Percentiles rank a stretch among this genome's conserved stretches.
phyloP scores from a whole-genome alignment of 2,329 filamentous ascomycete species.

The Ophiostoma novo-ulmi region DNA sequence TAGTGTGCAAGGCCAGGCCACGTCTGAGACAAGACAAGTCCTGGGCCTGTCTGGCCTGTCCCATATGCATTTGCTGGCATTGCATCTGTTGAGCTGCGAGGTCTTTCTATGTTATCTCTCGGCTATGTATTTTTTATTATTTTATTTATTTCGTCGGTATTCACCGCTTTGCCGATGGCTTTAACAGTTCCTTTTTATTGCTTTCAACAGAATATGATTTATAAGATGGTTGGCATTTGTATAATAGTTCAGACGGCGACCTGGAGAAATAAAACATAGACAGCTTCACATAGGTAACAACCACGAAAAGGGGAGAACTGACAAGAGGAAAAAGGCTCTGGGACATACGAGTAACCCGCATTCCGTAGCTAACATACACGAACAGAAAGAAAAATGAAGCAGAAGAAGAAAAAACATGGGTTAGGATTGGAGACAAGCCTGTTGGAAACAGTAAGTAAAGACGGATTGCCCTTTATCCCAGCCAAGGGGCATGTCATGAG shows the following conservation, averaged over 20 bases:
- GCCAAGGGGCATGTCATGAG: background rate
- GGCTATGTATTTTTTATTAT: background rate
- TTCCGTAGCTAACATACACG: background rate
- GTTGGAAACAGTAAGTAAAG: background rate
- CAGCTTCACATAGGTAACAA: conserved; percentile 3
- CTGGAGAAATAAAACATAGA: background rate
- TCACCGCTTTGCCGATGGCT: background rate
- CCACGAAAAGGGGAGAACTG: background rate
- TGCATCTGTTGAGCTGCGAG: conserved; percentile 12
- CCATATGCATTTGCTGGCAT: background rate
- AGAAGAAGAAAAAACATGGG: background rate
- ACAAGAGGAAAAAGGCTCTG: background rate
- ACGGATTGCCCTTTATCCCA: background rate
- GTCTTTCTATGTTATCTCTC: background rate
- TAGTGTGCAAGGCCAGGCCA: background rate
- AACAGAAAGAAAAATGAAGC: background rate
- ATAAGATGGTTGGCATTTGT: background rate
- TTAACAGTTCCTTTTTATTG: background rate
- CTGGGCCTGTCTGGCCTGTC: background rate
- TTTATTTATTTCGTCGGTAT: background rate
- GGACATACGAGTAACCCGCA: background rate
- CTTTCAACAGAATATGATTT: background rate
- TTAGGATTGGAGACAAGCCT: background rate
- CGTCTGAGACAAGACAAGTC: background rate
- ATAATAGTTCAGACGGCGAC: background rate